Evolutionary conservation across 768 basidiomycete species (phyloP), one percentile per base, ranked within the genome.

Genomic region (Pleurotus citrinopileatus): DNA sequence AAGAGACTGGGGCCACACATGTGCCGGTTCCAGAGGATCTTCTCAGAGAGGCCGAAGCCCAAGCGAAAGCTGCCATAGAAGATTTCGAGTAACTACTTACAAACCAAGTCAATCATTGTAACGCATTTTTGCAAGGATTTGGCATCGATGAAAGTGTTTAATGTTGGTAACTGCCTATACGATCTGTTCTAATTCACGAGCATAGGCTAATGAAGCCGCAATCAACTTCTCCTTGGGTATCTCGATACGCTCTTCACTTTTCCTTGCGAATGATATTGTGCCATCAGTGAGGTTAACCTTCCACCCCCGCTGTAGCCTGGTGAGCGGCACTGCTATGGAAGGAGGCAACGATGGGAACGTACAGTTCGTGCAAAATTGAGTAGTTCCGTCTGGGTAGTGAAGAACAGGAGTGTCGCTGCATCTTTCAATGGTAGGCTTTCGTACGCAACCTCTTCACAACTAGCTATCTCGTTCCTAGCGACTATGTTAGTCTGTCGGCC

Each of bases 361-460:
- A 68, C 60, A 87, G 77, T n/a, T 51, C 37, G 20, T 1, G 91
- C 94, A 62, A 96, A 99, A n/a, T 68, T 77, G 52, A 91, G 69
- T 7, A 96, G 76, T 53, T 97, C 94, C 3, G 84, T 82, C 56
- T 86, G 87, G 38, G 79, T 81, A 20, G 84, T 83, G 75, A 96
- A 97, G 82, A 98, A 99, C 51, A 99, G 73, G 44, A 99, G 76
- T 0, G 91, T 91, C 1, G 88, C 84, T 1, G 95, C 96, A 59
- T 97, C 94, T 60, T 89, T 86, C 50, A 98, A 66, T 0, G 95
- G 94, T 34, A 99, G 75, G 56, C 88, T 93, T 59, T 91, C 86
- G 59, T 99, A 99, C 3, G 96, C 95, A 15, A 87, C 78, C 69
- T 98, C 94, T 68, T 97, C 92, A 63, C 95, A 98, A 62, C 91